A percentile compares a stretch with the other conserved stretches of the same genome.
phyloP scores from a whole-genome alignment of 768 basidiomycete species.

The Tricholoma hemisulphureum region DNA sequence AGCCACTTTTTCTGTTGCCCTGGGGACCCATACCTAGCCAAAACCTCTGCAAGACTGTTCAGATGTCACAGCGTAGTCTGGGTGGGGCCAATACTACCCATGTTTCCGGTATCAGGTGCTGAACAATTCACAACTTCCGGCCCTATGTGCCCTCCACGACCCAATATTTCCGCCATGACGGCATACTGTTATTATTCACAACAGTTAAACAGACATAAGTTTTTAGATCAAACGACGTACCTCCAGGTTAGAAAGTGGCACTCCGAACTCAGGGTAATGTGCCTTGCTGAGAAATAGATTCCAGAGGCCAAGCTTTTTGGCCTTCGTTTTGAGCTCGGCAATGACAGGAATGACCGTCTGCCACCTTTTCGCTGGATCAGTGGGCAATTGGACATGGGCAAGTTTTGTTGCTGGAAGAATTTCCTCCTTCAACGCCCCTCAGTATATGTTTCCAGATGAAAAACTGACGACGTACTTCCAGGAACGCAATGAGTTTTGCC shows the following conservation, averaged over 20 bases:
- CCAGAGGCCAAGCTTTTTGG: constrained; percentile 89
- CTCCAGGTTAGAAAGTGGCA: constrained; percentile 91
- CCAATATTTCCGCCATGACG: constrained; percentile 95
- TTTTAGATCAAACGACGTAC: constrained; percentile 34
- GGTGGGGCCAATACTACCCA: constrained; percentile 57
- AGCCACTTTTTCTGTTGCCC: constrained; percentile 94
- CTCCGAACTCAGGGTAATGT: constrained; percentile 88
- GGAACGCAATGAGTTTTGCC: constrained; percentile 77
- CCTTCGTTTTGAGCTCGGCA: constrained; percentile 82
- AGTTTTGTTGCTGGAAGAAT: constrained; percentile 76
- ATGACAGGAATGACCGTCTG: constrained; percentile 78
- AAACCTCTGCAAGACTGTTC: constrained; percentile 66
- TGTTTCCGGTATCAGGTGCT: constrained; percentile 97
- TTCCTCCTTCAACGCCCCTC: constrained; percentile 62
- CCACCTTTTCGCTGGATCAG: constrained; percentile 76
- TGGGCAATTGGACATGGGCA: constrained; percentile 80
- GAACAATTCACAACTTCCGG: constrained; percentile 91
- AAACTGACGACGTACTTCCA: constrained; percentile 56
- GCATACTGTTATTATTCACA: constrained; percentile 62
- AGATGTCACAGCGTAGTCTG: neutral
- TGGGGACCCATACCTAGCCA: constrained; percentile 89
- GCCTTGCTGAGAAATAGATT: constrained; percentile 94
- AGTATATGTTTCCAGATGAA: neutral
- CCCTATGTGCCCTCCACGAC: constrained; percentile 76
- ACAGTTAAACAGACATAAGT: neutral